Base-by-base conservation (phyloP, 2,329 filamentous ascomycete genomes). In the Ophiostoma sp. region DNA sequence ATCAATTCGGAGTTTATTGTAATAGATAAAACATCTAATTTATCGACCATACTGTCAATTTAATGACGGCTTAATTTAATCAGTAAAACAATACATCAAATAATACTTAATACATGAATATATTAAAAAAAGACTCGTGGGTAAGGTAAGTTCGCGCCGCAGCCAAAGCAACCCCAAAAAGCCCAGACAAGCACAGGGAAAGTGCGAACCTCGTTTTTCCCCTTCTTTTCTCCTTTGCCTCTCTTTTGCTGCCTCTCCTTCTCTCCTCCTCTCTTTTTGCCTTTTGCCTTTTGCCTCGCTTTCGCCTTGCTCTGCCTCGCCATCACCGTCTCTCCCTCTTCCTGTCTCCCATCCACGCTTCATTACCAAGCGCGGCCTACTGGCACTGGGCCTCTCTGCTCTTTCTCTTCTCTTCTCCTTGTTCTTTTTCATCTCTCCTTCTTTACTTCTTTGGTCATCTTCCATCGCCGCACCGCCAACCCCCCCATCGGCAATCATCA, bases 121-220 rank as follows among this genome's bases (percentile, higher is more conserved):
- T 5, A 23, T 67, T 70, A 48, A 67, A 67, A n/a, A 39, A 72
- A 57, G 67, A 68, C 71, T 71, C 73, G 73, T 75, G 74, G 74
- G 74, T 75, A 72, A 74, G 74, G 74, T 69, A 60, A 74, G 73
- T 74, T 75, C 67, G 70, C 69, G 70, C 71, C 67, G 71, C 71
- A 71, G 71, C 72, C 72, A 73, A 72, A 71, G 69, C 71, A 72
- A 74, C 71, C 73, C 72, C 60, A 20, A 72, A 65, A 70, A 71
- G 70, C 71, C 71, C 70, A 72, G 71, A 73, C 70, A 72, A 68
- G 68, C 64, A 72, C 65, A 31, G 52, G 62, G 68, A 69, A 70
- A 72, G 69, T 65, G 71, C 71, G 68, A 71, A 68, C 69, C 72
- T 72, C 69, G 69, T 68, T 68, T 68, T 39, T 67, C 67, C 69